Evolutionary conservation across 2,329 filamentous ascomycete genomes (phyloP).

Genomic region (Chrysoporthe puriensis): DNA sequence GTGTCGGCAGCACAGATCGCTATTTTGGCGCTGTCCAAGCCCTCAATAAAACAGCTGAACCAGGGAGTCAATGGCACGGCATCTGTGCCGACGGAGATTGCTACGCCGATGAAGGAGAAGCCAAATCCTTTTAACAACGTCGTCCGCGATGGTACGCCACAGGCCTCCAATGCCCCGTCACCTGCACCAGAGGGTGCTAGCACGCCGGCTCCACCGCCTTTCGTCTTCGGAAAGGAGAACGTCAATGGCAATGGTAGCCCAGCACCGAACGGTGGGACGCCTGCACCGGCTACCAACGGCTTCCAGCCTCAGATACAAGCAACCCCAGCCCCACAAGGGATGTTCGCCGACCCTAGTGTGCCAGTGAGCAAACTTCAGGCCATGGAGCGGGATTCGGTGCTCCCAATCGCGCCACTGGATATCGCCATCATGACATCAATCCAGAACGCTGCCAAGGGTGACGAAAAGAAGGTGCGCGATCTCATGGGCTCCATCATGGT

Average conservation of each 20-base stretch:
- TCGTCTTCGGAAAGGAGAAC: conserved; percentile 57
- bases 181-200: conserved; percentile 78
- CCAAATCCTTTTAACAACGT: conserved; percentile 72
- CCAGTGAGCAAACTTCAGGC: conserved; percentile 59
- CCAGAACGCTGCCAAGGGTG: conserved; percentile 80
- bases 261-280: conserved; percentile 55
- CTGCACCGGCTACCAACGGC: conserved; percentile 45
- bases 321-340: conserved; percentile 42
- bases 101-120: conserved; percentile 66
- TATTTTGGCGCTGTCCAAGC: conserved; percentile 63
- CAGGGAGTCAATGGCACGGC: conserved; percentile 48
- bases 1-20: conserved; percentile 80
- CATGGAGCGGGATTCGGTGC: conserved; percentile 74
- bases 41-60: conserved; percentile 47
- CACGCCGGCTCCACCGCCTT: conserved; percentile 65
- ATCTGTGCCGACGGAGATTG: conserved; percentile 50
- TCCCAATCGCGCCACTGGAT: conserved; percentile 84
- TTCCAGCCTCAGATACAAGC: conserved; percentile 38
- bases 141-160: conserved; percentile 74
- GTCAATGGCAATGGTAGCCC: conserved; percentile 54
- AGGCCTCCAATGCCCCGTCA: conserved; percentile 83
- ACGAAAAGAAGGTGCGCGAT: conserved; percentile 92
- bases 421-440: conserved; percentile 89
- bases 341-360: conserved; percentile 56
- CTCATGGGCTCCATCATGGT: conserved; percentile 90